Evolutionary conservation across 805 yeast species (phyloP).

Genomic region (Wickerhamomyces bovis): DNA sequence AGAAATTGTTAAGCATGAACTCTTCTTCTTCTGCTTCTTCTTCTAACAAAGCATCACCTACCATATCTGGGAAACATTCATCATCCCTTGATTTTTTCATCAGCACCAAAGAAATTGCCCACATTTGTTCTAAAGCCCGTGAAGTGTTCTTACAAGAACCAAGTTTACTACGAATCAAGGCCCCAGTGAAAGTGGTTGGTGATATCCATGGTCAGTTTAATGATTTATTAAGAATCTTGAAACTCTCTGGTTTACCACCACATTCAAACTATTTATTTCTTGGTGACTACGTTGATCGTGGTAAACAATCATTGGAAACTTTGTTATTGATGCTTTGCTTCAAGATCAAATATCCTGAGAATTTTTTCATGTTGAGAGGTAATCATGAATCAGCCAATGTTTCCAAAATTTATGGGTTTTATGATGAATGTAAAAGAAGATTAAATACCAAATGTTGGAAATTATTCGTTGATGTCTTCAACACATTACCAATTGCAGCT

Average conservation of each 20-base stretch:
- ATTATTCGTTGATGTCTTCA: slow-evolving; percentile 87
- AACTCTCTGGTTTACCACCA: slow-evolving; percentile 97
- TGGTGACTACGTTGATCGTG: slow-evolving; percentile 97
- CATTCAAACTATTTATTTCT: slow-evolving; percentile 84
- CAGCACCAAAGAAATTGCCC: slow-evolving; percentile 56
- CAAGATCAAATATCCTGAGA: slow-evolving; percentile 95
- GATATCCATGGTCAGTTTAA: slow-evolving; percentile 97
- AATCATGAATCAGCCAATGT: slow-evolving; percentile 98
- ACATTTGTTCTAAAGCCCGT: slow-evolving; percentile 79
- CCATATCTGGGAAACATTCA: slow-evolving; percentile 8
- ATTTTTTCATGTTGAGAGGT: slow-evolving; percentile 87
- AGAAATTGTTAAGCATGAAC: slow-evolving; percentile 39
- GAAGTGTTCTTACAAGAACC: slow-evolving; percentile 90
- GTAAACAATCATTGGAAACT: slow-evolving; percentile 93
- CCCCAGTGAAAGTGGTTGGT: slow-evolving; percentile 81
- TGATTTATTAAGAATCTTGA: slow-evolving; percentile 84
- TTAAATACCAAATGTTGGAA: slow-evolving; percentile 93
- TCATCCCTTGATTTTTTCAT: slow-evolving; percentile 17
- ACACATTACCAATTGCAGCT: slow-evolving; percentile 92
- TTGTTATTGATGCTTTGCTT: slow-evolving; percentile 81
- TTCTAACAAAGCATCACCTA: slow-evolving; percentile 12
- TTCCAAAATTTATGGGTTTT: slow-evolving; percentile 94
- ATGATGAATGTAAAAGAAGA: slow-evolving; percentile 95
- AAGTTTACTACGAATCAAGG: slow-evolving; percentile 68
- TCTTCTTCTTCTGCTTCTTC: background rate